Conservation (phyloP, 2,329 filamentous ascomycete species). For the Microcera coccophila region DNA sequence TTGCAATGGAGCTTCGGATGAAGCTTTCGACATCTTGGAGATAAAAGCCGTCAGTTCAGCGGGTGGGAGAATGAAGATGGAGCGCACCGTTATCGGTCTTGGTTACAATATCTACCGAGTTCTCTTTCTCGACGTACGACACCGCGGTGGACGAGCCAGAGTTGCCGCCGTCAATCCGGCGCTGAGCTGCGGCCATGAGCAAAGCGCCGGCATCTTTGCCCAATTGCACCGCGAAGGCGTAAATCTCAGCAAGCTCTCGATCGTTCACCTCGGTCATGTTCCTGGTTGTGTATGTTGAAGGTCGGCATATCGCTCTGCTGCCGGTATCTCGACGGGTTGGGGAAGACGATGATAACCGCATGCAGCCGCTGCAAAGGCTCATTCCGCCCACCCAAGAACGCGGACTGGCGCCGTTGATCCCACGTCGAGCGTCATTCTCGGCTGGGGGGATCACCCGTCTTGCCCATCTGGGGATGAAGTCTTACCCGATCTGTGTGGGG, state of each 20-base stretch:
- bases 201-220: conserved; percentile 66
- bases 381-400: not conserved
- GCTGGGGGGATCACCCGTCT: not conserved
- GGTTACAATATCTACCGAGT: conserved; percentile 72
- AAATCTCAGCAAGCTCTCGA: conserved; percentile 59
- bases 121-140: conserved; percentile 60
- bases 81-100: conserved; percentile 66
- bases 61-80: not conserved
- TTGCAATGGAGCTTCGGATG: conserved; percentile 56
- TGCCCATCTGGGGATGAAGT: conserved; percentile 18
- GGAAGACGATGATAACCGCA: not conserved
- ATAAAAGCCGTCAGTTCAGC: conserved; percentile 1
- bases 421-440: not conserved
- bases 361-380: not conserved
- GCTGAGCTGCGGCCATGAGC: conserved; percentile 56
- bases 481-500: conserved; percentile 19
- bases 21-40: conserved; percentile 65
- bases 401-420: not conserved
- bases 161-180: conserved; percentile 25
- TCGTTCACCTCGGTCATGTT: conserved; percentile 29
- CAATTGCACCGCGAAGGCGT: conserved; percentile 66
- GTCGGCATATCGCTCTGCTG: not conserved
- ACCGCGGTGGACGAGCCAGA: conserved; percentile 15
- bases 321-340: not conserved
- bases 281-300: conserved; percentile 5